Percentiles rank a stretch among this genome's conserved stretches.
phyloP scores from a whole-genome alignment of 1,284 basidiomycete genomes.

The Ceratobasidium sp. region DNA sequence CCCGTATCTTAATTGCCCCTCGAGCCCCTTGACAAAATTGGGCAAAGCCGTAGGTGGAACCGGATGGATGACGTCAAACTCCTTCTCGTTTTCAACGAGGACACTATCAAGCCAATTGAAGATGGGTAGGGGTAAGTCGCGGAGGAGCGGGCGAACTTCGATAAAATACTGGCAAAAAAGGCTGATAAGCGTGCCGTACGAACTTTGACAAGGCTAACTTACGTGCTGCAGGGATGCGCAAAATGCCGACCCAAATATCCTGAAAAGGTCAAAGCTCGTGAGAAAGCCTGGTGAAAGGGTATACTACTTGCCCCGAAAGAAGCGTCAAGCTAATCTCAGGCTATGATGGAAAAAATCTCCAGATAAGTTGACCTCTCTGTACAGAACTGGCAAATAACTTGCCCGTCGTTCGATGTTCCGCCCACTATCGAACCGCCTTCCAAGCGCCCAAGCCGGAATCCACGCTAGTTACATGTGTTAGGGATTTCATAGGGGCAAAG shows the following conservation, averaged over 20 bases:
- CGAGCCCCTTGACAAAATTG: constrained; percentile 53
- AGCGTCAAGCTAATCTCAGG: constrained; percentile 54
- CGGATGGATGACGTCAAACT: constrained; percentile 52
- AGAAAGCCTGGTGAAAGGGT: background rate
- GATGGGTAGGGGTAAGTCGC: constrained; percentile 48
- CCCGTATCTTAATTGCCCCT: constrained; percentile 49
- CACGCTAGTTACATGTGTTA: constrained; percentile 46
- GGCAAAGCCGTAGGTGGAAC: constrained; percentile 53
- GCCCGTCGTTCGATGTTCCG: constrained; percentile 49
- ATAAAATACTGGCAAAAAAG: constrained; percentile 49
- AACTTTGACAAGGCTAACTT: constrained; percentile 40
- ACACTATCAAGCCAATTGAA: constrained; percentile 51
- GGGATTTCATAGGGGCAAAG: background rate
- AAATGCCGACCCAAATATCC: constrained; percentile 55
- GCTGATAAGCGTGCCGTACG: constrained; percentile 17
- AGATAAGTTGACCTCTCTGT: background rate
- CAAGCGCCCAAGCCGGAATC: constrained; percentile 55
- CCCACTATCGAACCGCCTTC: constrained; percentile 51
- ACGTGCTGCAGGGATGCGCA: constrained; percentile 51
- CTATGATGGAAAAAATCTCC: constrained; percentile 38
- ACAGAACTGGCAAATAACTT: constrained; percentile 34
- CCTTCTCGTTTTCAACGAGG: constrained; percentile 49
- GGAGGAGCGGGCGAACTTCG: constrained; percentile 52
- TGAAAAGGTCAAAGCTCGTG: constrained; percentile 36
- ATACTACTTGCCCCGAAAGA: constrained; percentile 48